Evolutionary conservation across 257 asterid species (phyloP).

Genomic region (Cynanchum wilfordii): DNA sequence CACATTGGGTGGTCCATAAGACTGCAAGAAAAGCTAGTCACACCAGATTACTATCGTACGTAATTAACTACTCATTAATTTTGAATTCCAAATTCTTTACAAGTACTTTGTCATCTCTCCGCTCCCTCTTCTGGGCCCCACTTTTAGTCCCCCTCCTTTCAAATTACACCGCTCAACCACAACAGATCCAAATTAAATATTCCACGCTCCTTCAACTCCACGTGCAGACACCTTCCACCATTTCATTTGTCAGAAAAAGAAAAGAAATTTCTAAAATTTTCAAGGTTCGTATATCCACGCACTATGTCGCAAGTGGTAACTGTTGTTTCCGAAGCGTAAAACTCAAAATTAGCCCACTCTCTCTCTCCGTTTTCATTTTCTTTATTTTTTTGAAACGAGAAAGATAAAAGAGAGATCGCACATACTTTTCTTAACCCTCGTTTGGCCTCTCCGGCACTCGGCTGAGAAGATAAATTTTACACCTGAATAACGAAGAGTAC

Average conservation of each 20-base stretch:
- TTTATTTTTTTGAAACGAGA: constrained; percentile 21
- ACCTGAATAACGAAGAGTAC: not conserved
- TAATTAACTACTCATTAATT: constrained; percentile 12
- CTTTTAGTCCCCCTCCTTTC: constrained; percentile 4
- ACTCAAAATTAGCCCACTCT: constrained; percentile 28
- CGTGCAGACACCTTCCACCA: not conserved
- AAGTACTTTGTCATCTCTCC: constrained; percentile 8
- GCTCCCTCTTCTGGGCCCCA: constrained; percentile 22
- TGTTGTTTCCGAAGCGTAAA: constrained; percentile 21
- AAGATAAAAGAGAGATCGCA: constrained; percentile 18
- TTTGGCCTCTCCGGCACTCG: constrained; percentile 34
- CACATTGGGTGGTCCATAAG: not conserved
- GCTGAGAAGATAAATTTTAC: constrained; percentile 15
- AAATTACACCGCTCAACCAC: constrained; percentile 34
- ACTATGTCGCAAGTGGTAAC: constrained; percentile 5
- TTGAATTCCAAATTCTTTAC: constrained; percentile 20
- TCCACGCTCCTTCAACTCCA: constrained; percentile 10
- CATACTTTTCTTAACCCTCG: constrained; percentile 14
- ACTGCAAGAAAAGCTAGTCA: not conserved
- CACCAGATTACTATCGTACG: not conserved
- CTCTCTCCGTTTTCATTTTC: not conserved
- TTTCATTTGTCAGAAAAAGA: not conserved
- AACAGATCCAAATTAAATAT: constrained; percentile 15
- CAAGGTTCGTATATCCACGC: constrained; percentile 7
- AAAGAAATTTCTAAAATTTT: not conserved